Evolutionary conservation across 805 yeast genomes (phyloP).

Genomic region (Hanseniaspora mollemarum): DNA sequence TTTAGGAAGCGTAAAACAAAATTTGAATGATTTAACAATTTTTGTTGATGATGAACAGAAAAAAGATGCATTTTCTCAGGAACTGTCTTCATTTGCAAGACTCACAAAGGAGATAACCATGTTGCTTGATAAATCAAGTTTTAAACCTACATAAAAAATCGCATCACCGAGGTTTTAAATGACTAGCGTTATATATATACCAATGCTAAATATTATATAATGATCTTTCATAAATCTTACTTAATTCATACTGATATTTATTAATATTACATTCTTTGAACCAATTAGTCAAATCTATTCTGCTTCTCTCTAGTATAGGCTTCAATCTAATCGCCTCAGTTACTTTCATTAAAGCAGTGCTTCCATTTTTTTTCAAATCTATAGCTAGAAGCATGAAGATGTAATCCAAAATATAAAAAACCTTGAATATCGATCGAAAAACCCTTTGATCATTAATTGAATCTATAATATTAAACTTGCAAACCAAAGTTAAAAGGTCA

Average conservation of each 20-base stretch:
- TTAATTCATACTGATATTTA: constrained; percentile 37
- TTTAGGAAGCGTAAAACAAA: constrained; percentile 59
- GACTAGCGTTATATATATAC: not conserved
- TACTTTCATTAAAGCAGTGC: constrained; percentile 29
- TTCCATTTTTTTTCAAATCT: not conserved
- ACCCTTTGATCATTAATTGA: constrained; percentile 26
- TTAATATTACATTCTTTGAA: constrained; percentile 30
- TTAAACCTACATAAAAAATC: no score
- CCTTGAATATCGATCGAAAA: constrained; percentile 30
- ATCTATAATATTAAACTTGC: constrained; percentile 31
- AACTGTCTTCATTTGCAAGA: constrained; percentile 69
- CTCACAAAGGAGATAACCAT: constrained; percentile 87
- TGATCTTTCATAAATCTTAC: constrained; percentile 35
- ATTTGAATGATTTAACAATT: constrained; percentile 22
- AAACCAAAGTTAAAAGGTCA: constrained; percentile 51
- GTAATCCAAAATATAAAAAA: constrained; percentile 33
- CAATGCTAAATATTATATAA: constrained; percentile 19
- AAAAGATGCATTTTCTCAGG: constrained; percentile 64
- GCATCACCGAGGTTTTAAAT: no score
- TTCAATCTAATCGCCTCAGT: constrained; percentile 45
- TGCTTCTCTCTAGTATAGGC: constrained; percentile 43
- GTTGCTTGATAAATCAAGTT: constrained; percentile 51
- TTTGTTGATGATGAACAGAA: constrained; percentile 68
- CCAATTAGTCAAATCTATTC: constrained; percentile 33
- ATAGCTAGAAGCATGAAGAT: constrained; percentile 25